phyloP scores from a whole-genome alignment of 2,329 filamentous ascomycete species.

The Celoporthe dispersa region DNA sequence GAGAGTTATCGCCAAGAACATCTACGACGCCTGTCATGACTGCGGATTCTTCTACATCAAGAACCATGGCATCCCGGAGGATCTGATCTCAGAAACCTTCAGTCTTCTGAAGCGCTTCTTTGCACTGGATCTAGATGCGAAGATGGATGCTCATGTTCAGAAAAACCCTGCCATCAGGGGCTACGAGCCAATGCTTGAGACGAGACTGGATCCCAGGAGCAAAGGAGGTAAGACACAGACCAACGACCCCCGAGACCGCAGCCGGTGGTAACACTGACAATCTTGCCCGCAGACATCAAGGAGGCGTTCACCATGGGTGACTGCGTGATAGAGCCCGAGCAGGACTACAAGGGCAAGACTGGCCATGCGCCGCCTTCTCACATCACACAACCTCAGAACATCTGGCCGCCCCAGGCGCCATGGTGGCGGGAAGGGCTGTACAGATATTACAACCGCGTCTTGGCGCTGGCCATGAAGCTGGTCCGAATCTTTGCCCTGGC shows the following conservation, averaged over 20 bases:
- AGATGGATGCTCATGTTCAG: conserved; percentile 42
- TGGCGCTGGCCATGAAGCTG: conserved; percentile 39
- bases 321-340: conserved; percentile 43
- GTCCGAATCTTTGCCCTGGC: conserved; percentile 44
- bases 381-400: conserved; percentile 39
- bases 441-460: conserved; percentile 39
- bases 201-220: conserved; percentile 38
- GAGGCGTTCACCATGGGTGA: conserved; percentile 46
- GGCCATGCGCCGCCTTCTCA: conserved; percentile 34
- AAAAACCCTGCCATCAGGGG: conserved; percentile 42
- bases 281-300: conserved; percentile 33
- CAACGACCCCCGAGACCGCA: not conserved
- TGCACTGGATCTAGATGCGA: conserved; percentile 37
- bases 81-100: conserved; percentile 33
- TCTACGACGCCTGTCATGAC: conserved; percentile 35
- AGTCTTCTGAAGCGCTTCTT: conserved; percentile 38
- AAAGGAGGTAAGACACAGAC: conserved; percentile 34
- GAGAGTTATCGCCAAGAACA: conserved; percentile 34
- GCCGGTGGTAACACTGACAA: not conserved
- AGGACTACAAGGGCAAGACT: conserved; percentile 38
- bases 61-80: conserved; percentile 38
- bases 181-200: conserved; percentile 42
- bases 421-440: conserved; percentile 42
- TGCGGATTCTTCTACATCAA: conserved; percentile 40
- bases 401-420: conserved; percentile 40